A percentile compares a stretch with the other conserved stretches of the same genome.
These are phyloP conservation scores for Starmerella sp. DNA, from an alignment of 805 yeast species.

Conservation along the genomic window DNA sequence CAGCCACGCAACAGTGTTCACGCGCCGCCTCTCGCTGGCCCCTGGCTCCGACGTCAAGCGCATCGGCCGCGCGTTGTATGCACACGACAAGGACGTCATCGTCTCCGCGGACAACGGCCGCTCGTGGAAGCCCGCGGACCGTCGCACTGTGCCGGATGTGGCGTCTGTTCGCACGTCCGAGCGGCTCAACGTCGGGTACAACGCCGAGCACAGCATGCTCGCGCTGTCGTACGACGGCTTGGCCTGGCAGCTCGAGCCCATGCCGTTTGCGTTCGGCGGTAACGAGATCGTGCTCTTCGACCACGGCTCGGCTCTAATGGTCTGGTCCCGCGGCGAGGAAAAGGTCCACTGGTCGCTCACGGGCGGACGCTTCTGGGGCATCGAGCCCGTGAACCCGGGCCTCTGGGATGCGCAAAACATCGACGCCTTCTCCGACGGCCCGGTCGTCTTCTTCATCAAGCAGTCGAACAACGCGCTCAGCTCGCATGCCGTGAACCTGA, in stretches of 20 bases:
- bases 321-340: neutral
- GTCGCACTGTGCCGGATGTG: neutral
- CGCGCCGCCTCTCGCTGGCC: neutral
- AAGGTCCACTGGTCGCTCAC: neutral
- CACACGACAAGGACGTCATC: neutral
- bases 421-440: neutral
- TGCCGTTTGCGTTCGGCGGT: neutral
- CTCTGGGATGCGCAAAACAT: neutral
- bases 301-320: neutral
- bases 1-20: neutral
- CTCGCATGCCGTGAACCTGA: neutral
- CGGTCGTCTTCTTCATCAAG: neutral
- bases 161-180: neutral
- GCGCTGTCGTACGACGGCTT: neutral
- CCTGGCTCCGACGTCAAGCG: neutral
- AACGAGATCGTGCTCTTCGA: neutral
- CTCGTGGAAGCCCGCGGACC: neutral
- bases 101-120: conserved; percentile 4
- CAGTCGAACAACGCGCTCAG: neutral
- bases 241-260: neutral
- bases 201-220: neutral
- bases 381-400: neutral
- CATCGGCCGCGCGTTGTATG: neutral
- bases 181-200: neutral
- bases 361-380: neutral